A percentile compares a stretch with the other conserved stretches of the same genome.
Evolutionary conservation across 352 stramenopile genomes (phyloP).

Genomic region (Phytopythium vexans): DNA sequence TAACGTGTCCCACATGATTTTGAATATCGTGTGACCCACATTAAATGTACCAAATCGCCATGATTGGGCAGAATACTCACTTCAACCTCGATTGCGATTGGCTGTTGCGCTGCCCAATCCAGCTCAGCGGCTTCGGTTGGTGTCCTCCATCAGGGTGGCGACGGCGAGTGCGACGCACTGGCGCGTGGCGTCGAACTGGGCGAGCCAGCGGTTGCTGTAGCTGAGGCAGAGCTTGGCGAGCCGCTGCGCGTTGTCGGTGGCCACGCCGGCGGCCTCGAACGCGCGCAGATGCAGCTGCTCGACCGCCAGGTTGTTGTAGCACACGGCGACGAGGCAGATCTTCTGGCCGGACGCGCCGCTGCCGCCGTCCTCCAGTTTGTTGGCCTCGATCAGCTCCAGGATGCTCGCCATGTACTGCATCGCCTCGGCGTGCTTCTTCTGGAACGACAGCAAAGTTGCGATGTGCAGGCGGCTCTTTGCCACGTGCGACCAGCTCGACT

Average conservation of each 20-base stretch:
- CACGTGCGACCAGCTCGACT: constrained; percentile 78
- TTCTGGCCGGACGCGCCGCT: constrained; percentile 77
- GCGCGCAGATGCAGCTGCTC: constrained; percentile 86
- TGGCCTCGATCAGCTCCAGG: constrained; percentile 88
- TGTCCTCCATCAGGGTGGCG: constrained; percentile 66
- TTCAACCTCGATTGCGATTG: background rate
- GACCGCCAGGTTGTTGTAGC: constrained; percentile 92
- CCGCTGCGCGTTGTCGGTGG: constrained; percentile 82
- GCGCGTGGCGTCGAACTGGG: constrained; percentile 87
- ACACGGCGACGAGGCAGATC: constrained; percentile 86
- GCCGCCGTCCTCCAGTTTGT: constrained; percentile 64
- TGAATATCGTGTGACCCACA: no score
- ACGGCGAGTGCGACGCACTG: constrained; percentile 63
- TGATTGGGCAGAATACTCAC: background rate
- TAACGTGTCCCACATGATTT: no score
- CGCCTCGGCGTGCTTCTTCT: constrained; percentile 78
- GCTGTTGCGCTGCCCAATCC: no score
- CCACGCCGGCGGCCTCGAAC: constrained; percentile 72
- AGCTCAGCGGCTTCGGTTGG: constrained; percentile 20
- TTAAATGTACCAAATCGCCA: no score
- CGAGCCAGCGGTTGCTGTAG: constrained; percentile 90
- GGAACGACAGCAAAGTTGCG: constrained; percentile 65
- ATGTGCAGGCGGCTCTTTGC: constrained; percentile 90
- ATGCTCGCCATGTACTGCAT: constrained; percentile 80
- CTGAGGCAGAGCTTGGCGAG: constrained; percentile 89